Base-by-base conservation (phyloP, 2,329 filamentous ascomycete genomes). In the Hypoxylon sp. region DNA sequence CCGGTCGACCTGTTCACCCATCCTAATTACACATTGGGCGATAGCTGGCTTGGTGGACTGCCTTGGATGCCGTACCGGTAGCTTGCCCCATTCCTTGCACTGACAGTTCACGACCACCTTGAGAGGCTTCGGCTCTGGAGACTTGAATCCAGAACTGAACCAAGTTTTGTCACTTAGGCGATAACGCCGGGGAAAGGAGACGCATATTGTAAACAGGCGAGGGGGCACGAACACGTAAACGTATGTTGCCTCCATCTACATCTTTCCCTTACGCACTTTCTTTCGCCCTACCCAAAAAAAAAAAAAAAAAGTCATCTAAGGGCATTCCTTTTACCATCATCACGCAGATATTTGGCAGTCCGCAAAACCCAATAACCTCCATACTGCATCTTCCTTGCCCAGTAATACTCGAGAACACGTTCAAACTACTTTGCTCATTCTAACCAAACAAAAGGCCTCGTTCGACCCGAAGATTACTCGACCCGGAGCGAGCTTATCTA, bases 191-290 rank as follows among this genome's bases (percentile, higher is more conserved):
- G 48, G 37, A 48, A 47, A 44, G 35, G 21, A 35, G 21, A 29
- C 32, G 46, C 51, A 29, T 19, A 15, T 56, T 56, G 21, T 62
- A 51, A 53, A 47, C 37, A 29, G 29, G 39, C 44, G 24, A 56
- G 19, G 35, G 24, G 32, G 24, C 44, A 54, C 48, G n/a, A 44
- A 66, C 47, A 53, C 53, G 37, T 60, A 50, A 58, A 52, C 8
- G 59, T 67, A 47, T 64, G 63, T 67, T 42, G 10, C 44, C 32
- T 51, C 37, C 24, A 35, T 52, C 47, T 56, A 8, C 39, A 27
- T 15, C 13, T 56, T 58, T 7, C 44, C 32, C 17, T 27, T 13
- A 11, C n/a, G 29, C n/a, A n/a, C 39, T 57, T 42, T 15, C 29
- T 56, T 15, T 51, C 15, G 5, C 17, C 17, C 27, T 44, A 21